Conservation (phyloP, 768 basidiomycete genomes). For the Rhodotorula toruloides region DNA sequence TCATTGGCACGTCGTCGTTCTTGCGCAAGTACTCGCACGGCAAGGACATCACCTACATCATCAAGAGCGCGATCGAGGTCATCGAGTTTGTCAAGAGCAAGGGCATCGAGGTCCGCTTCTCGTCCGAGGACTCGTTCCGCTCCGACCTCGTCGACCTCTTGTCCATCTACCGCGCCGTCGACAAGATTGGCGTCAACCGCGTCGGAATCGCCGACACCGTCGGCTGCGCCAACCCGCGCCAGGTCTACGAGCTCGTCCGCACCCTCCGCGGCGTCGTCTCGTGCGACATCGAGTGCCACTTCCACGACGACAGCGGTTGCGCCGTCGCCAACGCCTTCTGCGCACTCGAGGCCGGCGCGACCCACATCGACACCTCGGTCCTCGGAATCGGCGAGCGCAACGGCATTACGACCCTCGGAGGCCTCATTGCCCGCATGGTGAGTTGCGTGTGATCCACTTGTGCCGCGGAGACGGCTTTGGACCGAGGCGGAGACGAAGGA, state of each 20-base stretch:
- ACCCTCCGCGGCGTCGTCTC: conserved; percentile 92
- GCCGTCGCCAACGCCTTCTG: conserved; percentile 98
- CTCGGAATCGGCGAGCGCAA: conserved; percentile 99
- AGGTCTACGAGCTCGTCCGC: conserved; percentile 96
- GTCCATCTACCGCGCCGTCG: conserved; percentile 97
- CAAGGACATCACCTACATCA: conserved; percentile 99
- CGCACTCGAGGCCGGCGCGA: conserved; percentile 96
- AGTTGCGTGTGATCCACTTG: background rate
- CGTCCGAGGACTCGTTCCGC: conserved; percentile 98
- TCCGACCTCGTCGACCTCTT: conserved; percentile 97
- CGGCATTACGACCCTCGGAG: conserved; percentile 96
- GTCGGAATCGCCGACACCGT: conserved; percentile 99
- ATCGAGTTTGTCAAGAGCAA: conserved; percentile 99
- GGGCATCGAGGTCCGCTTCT: conserved; percentile 98
- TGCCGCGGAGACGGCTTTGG: too few species aligned
- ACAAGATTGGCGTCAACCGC: conserved; percentile 97
- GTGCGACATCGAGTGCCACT: conserved; percentile 96
- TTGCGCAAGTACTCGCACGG: conserved; percentile 99
- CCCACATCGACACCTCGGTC: conserved; percentile 96
- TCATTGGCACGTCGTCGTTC: conserved; percentile 98
- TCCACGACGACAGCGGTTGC: conserved; percentile 87
- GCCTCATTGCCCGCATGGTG: conserved; percentile 84
- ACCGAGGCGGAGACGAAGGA: too few species aligned
- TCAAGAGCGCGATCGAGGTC: conserved; percentile 96
- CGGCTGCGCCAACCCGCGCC: conserved; percentile 95